Conservation (phyloP, 208 protist species). For the Endotrypanum monterogeii region DNA sequence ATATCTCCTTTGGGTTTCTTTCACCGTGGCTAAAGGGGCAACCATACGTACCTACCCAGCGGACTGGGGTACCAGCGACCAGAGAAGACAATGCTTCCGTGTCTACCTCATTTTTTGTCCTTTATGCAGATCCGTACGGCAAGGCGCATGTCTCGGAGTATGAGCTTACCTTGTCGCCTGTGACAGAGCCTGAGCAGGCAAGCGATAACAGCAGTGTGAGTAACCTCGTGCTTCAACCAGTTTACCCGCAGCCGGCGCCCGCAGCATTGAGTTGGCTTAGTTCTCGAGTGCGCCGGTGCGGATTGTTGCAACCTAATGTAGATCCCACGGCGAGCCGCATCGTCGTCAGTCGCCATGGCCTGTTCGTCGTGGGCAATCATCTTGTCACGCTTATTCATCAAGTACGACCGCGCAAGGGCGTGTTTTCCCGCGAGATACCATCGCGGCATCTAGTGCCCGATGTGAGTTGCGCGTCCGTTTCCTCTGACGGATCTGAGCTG, state of each 20-base stretch:
- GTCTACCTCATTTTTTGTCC: slow-evolving; percentile 42
- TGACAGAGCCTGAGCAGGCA: not conserved
- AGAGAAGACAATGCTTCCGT: slow-evolving; percentile 2
- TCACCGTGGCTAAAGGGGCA: not conserved
- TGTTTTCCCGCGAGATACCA: slow-evolving; percentile 28
- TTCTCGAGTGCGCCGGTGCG: slow-evolving; percentile 20
- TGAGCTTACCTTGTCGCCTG: slow-evolving; percentile 1
- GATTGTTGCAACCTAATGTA: slow-evolving; percentile 56
- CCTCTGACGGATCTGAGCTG: slow-evolving; percentile 16
- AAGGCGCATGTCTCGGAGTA: slow-evolving; percentile 77
- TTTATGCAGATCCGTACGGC: slow-evolving; percentile 65
- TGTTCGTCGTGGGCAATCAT: slow-evolving; percentile 71
- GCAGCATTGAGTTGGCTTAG: not conserved
- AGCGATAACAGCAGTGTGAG: not conserved
- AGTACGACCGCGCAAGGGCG: slow-evolving; percentile 23
- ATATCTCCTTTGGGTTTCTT: slow-evolving; percentile 50
- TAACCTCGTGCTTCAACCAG: not conserved
- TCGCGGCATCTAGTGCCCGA: slow-evolving; percentile 14
- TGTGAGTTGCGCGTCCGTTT: slow-evolving; percentile 27
- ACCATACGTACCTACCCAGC: not conserved
- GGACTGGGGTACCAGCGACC: not conserved
- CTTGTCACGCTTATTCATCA: slow-evolving; percentile 52
- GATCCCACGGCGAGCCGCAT: slow-evolving; percentile 58
- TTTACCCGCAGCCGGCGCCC: not conserved
- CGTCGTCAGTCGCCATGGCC: slow-evolving; percentile 41